These are phyloP conservation scores for Penicillium griseofulvum DNA, from an alignment of 2,329 filamentous ascomycete species.

Conservation along the genomic window DNA sequence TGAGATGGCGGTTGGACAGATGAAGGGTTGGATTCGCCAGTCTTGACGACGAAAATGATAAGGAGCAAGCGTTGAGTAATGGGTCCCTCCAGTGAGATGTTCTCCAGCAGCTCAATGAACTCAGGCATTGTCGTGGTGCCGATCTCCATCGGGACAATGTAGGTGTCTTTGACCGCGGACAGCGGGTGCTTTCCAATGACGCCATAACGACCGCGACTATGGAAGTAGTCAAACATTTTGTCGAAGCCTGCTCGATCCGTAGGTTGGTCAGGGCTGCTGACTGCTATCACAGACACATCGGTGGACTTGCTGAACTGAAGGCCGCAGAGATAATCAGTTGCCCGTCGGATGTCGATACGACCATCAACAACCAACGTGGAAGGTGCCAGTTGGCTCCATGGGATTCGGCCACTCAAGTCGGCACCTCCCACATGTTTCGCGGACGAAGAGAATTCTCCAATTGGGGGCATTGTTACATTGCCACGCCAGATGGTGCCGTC, in stretches of 20 bases:
- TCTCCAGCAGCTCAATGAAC: constrained; percentile 83
- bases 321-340: constrained; percentile 86
- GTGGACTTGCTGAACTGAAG: constrained; percentile 77
- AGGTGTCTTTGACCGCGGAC: constrained; percentile 80
- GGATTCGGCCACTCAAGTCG: constrained; percentile 64
- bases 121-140: constrained; percentile 69
- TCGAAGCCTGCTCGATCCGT: constrained; percentile 64
- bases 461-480: constrained; percentile 69
- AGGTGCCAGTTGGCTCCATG: constrained; percentile 76
- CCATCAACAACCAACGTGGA: constrained; percentile 61
- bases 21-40: constrained; percentile 46
- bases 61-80: constrained; percentile 75
- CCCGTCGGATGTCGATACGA: constrained; percentile 74
- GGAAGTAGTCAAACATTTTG: constrained; percentile 83
- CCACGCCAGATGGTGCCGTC: constrained; percentile 79
- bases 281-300: constrained; percentile 76
- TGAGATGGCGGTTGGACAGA: constrained; percentile 44
- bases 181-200: constrained; percentile 76
- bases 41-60: constrained; percentile 79
- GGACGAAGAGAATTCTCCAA: constrained; percentile 72
- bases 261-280: constrained; percentile 62
- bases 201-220: constrained; percentile 76
- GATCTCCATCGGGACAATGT: constrained; percentile 79
- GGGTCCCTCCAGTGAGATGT: constrained; percentile 72
- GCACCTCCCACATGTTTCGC: constrained; percentile 83